phyloP scores from a whole-genome alignment of 1,284 basidiomycete genomes.

The Grifola frondosa region DNA sequence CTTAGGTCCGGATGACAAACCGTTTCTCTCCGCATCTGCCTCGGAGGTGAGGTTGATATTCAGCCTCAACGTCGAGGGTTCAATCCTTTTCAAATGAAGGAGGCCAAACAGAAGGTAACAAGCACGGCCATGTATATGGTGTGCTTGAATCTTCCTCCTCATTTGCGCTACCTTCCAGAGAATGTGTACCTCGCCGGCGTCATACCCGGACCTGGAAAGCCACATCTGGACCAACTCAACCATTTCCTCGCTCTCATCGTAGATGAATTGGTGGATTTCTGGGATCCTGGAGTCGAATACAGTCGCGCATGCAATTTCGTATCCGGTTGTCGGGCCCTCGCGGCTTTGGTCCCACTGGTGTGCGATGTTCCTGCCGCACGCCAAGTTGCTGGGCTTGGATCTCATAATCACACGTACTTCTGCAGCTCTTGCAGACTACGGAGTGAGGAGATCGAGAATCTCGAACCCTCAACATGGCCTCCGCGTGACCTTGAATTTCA shows the following conservation, averaged over 20 bases:
- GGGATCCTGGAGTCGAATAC: constrained; percentile 31
- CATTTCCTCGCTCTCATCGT: constrained; percentile 35
- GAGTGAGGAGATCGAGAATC: constrained; percentile 29
- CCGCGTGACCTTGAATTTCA: constrained; percentile 17
- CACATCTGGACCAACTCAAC: constrained; percentile 34
- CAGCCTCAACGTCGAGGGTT: constrained; percentile 22
- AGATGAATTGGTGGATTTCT: constrained; percentile 33
- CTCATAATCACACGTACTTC: constrained; percentile 24
- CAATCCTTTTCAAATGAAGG: constrained; percentile 17
- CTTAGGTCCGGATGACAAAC: constrained; percentile 11
- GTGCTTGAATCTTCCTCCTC: constrained; percentile 29
- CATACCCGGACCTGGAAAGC: constrained; percentile 37
- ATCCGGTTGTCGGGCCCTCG: constrained; percentile 25
- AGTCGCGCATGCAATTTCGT: constrained; percentile 26
- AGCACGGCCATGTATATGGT: constrained; percentile 25
- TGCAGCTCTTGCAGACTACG: constrained; percentile 34
- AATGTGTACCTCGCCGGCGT: constrained; percentile 32
- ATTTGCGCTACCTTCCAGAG: constrained; percentile 25
- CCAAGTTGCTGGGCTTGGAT: constrained; percentile 35
- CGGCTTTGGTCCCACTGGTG: constrained; percentile 28
- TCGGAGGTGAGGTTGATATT: constrained; percentile 7
- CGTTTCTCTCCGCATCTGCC: constrained; percentile 8
- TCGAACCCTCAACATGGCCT: constrained; percentile 24
- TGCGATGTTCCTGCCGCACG: constrained; percentile 37
- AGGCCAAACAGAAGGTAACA: constrained; percentile 13